These are phyloP conservation scores for Ciborinia camelliae DNA, from an alignment of 2,329 filamentous ascomycete genomes.

Conservation along the genomic window DNA sequence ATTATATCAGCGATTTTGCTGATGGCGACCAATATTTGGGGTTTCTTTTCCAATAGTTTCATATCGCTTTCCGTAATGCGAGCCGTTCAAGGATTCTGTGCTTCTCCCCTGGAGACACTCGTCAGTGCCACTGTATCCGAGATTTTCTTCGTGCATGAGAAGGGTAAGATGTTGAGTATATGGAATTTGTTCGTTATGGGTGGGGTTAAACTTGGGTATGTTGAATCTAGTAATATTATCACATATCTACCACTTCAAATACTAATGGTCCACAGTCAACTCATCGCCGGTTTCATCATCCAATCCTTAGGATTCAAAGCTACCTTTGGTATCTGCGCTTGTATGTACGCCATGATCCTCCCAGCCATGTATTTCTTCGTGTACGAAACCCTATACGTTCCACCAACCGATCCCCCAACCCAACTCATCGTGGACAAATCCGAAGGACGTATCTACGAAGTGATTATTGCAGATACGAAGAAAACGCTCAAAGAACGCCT, in stretches of 20 bases:
- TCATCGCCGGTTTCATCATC: slow-evolving; percentile 43
- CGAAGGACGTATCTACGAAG: slow-evolving; percentile 30
- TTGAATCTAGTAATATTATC: not conserved
- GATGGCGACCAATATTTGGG: slow-evolving; percentile 41
- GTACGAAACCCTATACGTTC: slow-evolving; percentile 42
- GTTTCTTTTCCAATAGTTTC: slow-evolving; percentile 41
- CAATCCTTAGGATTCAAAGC: slow-evolving; percentile 39
- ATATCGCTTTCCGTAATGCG: slow-evolving; percentile 39
- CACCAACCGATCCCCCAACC: slow-evolving; percentile 19
- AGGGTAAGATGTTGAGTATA: slow-evolving; percentile 38
- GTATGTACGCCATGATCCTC: slow-evolving; percentile 43
- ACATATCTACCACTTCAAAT: not conserved
- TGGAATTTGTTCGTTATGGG: slow-evolving; percentile 33
- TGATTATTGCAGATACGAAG: slow-evolving; percentile 28
- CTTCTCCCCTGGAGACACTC: slow-evolving; percentile 37
- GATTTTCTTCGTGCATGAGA: slow-evolving; percentile 47
- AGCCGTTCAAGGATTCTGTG: slow-evolving; percentile 34
- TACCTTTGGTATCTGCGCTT: slow-evolving; percentile 41
- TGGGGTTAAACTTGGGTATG: slow-evolving; percentile 35
- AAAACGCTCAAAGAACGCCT: slow-evolving; percentile 40
- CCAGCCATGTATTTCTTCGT: slow-evolving; percentile 45
- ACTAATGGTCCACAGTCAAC: slow-evolving; percentile 37
- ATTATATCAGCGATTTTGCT: slow-evolving; percentile 38
- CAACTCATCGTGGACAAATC: slow-evolving; percentile 31
- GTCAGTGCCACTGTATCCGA: slow-evolving; percentile 42